Conservation (phyloP, 1,284 basidiomycete species). For the Ganoderma resinaceum region DNA sequence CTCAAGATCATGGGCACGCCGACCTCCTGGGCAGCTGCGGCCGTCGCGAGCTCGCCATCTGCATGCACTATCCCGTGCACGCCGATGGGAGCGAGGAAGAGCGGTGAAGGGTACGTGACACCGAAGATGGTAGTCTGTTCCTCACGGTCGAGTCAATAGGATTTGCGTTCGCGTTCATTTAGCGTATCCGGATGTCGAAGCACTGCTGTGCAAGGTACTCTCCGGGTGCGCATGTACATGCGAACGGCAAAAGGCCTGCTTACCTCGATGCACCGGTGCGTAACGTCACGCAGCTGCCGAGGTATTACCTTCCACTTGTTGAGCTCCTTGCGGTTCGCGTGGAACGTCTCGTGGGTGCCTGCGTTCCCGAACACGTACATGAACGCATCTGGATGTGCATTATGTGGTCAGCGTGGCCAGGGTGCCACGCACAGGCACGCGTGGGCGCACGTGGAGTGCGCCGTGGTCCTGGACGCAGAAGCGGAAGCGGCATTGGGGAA, state of each 20-base stretch:
- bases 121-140: slow-evolving; percentile 53
- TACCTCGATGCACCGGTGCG: slow-evolving; percentile 66
- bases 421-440: neutral
- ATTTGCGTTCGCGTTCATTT: slow-evolving; percentile 32
- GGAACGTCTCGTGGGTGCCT: slow-evolving; percentile 61
- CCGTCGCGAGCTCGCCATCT: slow-evolving; percentile 71
- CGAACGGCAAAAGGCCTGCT: neutral
- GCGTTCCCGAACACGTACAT: slow-evolving; percentile 68
- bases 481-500: neutral
- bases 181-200: neutral
- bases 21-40: slow-evolving; percentile 33
- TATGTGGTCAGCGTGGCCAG: neutral
- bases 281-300: slow-evolving; percentile 75
- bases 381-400: slow-evolving; percentile 68
- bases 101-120: slow-evolving; percentile 64
- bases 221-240: neutral
- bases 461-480: neutral
- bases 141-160: slow-evolving; percentile 49
- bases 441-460: neutral
- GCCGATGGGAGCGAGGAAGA: slow-evolving; percentile 78
- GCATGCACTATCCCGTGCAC: slow-evolving; percentile 69
- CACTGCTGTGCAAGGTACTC: neutral
- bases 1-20: slow-evolving; percentile 76
- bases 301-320: slow-evolving; percentile 71
- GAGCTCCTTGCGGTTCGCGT: slow-evolving; percentile 61